Evolutionary conservation across 225 moss, liverwort and hornwort genomes (phyloP).

Genomic region (Neckera pumila): DNA sequence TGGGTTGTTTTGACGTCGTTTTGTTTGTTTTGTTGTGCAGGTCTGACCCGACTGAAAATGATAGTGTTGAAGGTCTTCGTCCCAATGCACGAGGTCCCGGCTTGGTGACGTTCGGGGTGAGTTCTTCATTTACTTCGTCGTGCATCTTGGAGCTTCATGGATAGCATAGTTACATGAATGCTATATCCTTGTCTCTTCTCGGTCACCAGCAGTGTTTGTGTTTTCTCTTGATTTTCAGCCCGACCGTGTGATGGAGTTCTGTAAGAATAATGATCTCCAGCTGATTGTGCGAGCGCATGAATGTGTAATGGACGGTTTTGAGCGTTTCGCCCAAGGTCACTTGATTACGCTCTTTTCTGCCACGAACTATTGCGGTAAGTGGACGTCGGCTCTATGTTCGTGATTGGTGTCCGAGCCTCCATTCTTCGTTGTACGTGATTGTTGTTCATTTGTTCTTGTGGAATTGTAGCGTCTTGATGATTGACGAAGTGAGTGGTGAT

Average conservation of each 20-base stretch:
- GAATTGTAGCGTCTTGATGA: background rate
- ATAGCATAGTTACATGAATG: background rate
- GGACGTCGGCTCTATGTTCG: background rate
- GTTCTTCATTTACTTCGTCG: background rate
- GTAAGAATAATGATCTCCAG: conserved; percentile 96
- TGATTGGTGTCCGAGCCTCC: background rate
- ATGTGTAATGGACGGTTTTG: conserved; percentile 99
- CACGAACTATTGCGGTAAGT: conserved; percentile 95
- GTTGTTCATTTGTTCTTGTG: background rate
- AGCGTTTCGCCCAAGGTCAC: conserved; percentile 96
- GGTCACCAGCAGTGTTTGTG: background rate
- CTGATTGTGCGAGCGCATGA: conserved; percentile 97
- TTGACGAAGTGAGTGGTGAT: background rate
- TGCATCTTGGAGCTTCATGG: background rate
- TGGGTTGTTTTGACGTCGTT: background rate
- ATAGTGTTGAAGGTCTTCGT: conserved; percentile 91
- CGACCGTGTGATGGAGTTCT: conserved; percentile 94
- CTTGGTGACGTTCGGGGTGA: conserved; percentile 90
- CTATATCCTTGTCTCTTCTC: background rate
- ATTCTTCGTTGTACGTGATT: background rate
- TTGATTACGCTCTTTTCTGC: conserved; percentile 93
- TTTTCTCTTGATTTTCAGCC: conserved; percentile 41
- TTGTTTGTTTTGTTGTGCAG: conserved; percentile 11
- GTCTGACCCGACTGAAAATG: conserved; percentile 99
- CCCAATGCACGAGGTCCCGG: conserved; percentile 98